Evolutionary conservation across 768 basidiomycete species (phyloP), one percentile per base, ranked within the genome.

Genomic region (Suillus discolor): DNA sequence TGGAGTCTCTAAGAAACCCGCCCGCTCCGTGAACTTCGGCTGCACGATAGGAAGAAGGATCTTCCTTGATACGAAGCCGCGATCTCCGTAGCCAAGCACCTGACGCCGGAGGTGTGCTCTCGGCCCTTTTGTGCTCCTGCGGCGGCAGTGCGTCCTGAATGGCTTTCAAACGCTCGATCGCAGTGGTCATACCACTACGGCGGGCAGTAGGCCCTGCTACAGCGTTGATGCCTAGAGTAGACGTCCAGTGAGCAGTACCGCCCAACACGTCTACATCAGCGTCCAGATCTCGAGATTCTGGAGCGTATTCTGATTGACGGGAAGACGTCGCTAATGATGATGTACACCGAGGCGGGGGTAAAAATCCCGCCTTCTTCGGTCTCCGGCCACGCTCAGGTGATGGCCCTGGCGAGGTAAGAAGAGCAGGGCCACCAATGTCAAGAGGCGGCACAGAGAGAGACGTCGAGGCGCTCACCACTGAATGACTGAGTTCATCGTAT

Each of bases 191-290:
- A 53, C 68, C 65, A 13, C 66, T 68, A 28, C 68, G 54, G 62
- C 62, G 67, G n/a, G 70, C 63, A 12, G 62, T 63, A 13, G 66
- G 62, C 62, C 77, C 73, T 53, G 74, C 71, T 44, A 71, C 72
- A 11, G 73, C 54, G 38, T 68, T 70, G 5, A 70, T 44, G 4
- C 68, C 16, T 9, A 54, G 16, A 18, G 53, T 65, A 44, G 68
- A 77, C 15, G 75, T 72, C 74, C 74, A 75, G 16, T 66, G 73
- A 53, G 74, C 71, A 25, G 74, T 77, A 59, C 68, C 69, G 39
- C 70, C 72, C 65, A 77, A 61, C 12, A 55, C 62, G 36, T 77
- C 75, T 23, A 61, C 64, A 63, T 69, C 71, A 36, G 69, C 45
- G 55, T 66, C 69, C 54, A 69, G 49, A 44, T 72, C 66, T 62